These are phyloP conservation scores for Nicotiana tabacum DNA, from an alignment of 257 asterid genomes.

Conservation along the genomic window DNA sequence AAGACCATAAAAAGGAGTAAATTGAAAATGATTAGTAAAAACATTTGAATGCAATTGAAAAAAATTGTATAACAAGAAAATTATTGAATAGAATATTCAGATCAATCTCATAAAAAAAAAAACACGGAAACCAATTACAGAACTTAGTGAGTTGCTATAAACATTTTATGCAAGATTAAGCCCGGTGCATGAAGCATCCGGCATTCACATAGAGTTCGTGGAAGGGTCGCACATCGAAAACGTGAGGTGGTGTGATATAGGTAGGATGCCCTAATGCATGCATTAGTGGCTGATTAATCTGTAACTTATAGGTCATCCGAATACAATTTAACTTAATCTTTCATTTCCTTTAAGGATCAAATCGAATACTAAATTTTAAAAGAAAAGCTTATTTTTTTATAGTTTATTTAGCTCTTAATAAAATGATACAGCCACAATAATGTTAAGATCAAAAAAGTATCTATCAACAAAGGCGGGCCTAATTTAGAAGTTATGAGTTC, in stretches of 20 bases:
- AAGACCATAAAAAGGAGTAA: constrained; percentile 13
- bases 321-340: not conserved
- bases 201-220: not conserved
- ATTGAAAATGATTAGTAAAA: constrained; percentile 6
- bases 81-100: not conserved
- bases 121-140: not conserved
- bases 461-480: too few species aligned
- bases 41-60: not conserved
- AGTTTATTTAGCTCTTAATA: not conserved
- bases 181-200: not conserved
- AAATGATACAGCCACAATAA: not conserved
- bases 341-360: not conserved
- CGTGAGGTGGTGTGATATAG: not conserved
- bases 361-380: not conserved
- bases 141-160: not conserved
- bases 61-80: not conserved
- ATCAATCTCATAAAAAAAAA: not conserved
- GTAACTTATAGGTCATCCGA: not conserved
- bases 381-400: not conserved
- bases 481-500: too few species aligned
- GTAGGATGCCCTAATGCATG: not conserved
- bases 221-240: not conserved
- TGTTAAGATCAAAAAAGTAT: not conserved
- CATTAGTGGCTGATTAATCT: not conserved
- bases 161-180: not conserved